Base-by-base conservation (phyloP, 1,284 basidiomycete genomes). In the Moniliophthora roreri region DNA sequence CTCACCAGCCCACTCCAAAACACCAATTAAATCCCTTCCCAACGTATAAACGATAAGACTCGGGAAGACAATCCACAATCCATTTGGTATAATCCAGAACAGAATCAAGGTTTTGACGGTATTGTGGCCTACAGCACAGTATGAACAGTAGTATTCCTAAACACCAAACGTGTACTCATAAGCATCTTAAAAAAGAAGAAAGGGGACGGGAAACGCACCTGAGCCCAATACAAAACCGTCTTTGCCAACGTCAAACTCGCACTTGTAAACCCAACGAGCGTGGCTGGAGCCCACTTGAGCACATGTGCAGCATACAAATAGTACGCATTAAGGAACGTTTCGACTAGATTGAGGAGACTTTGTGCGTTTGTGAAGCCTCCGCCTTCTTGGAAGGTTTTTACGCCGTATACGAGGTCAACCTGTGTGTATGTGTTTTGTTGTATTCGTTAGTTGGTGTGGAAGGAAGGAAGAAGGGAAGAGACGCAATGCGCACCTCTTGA, bases 301-400 rank as follows among this genome's bases (percentile, higher is more conserved):
- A 84, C 68, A 62, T 93, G 84, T 0, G 85, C 84, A 36, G 89
- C 79, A 68, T 88, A 32, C 28, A 32, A 32, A 32, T 32, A 32
- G 11, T 11, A 32, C 28, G 11, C 6, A 32, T 32, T 32, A 6
- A 6, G 7, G 7, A 6, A 6, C 28, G 28, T 32, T 11, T 32
- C 28, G 7, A 32, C 6, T 11, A 32, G 11, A 32, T 32, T 32
- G 7, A 32, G 6, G 7, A 32, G 11, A 91, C 91, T 80, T 74
- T 96, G 93, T 1, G 94, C 93, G 60, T 84, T 90, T 10, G 93
- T 86, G 70, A 96, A 97, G 0, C 94, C 94, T 55, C 88, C 80
- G 18, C 81, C 80, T 1, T 75, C 68, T 54, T 86, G 69, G 41
- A 85, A 76, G 0, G 88, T 80, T 28, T 77, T 76, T 23, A 84